Base-by-base conservation (phyloP, 352 stramenopile species). In the Pythium volutum region DNA sequence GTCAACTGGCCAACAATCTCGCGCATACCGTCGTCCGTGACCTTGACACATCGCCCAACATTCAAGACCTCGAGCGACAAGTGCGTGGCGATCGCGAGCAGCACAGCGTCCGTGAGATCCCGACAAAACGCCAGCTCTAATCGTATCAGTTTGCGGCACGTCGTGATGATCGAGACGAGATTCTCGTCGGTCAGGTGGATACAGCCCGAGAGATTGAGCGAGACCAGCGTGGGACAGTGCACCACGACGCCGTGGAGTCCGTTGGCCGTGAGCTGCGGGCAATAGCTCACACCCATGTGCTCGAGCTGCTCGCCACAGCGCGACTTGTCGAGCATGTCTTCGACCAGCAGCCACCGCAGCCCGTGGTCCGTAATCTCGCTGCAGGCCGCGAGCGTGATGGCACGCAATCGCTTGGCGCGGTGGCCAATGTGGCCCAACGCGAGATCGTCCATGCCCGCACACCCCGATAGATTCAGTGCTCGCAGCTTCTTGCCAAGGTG, bases 1-100 rank as follows among this genome's bases (percentile, higher is more conserved):
- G 73, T 75, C 42, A 79, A 84, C 56, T 97, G 85, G 15, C 76
- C 71, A 0, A 73, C 80, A 10, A 98, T 59, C 18, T 95, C 84
- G 4, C 88, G 61, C 62, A 97, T 79, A 2, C 88, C 87, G 25
- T 87, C 71, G 58, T 97, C 89, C 3, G 92, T 96, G 34, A 98
- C 72, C 39, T 86, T 89, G 36, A 79, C 52, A 47, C 85, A 95
- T 0, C 83, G 71, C 15, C 73, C 74, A 9, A 95, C 25, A 31
- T 84, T 91, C 11, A 95, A 58, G 36, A 75, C 67, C 56, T 95
- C 88, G 0, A 97, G 67, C 58, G 86, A 95, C 16, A 97, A 69
- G 8, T 85, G 76, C 31, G 88, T 76, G 15, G 87, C 80, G 52
- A 97, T 82, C 22, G 74, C 64, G 6, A 72, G 70, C 23, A 97